A percentile compares a stretch with the other conserved stretches of the same genome.
Conservation (phyloP, 495 filamentous ascomycete species). For the Hypoxylon fuscum region DNA sequence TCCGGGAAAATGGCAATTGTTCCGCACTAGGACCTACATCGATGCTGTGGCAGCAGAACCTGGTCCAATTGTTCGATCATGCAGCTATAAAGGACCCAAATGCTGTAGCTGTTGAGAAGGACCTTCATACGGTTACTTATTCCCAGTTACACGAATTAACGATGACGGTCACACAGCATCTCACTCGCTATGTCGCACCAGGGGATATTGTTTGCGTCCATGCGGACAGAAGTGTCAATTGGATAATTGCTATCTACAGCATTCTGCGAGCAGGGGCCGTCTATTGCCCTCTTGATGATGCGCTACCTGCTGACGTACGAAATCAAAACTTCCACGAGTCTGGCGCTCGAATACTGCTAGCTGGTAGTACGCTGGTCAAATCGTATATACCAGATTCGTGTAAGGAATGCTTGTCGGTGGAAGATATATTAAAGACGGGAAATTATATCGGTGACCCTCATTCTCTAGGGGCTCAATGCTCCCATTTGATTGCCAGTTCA, state of each 20-base stretch:
- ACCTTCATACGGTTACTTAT: background rate
- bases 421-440: background rate
- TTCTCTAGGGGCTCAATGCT: background rate
- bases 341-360: slow-evolving; percentile 14
- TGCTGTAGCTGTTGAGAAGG: slow-evolving; percentile 23
- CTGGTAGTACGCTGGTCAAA: slow-evolving; percentile 5
- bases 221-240: slow-evolving; percentile 48
- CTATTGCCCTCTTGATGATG: slow-evolving; percentile 43
- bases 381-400: slow-evolving; percentile 14
- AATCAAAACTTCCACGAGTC: slow-evolving; percentile 20
- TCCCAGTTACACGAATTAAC: background rate
- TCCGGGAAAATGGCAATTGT: slow-evolving; percentile 16
- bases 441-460: background rate
- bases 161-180: too few species aligned
- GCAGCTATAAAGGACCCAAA: slow-evolving; percentile 10
- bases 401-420: background rate
- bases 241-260: slow-evolving; percentile 49
- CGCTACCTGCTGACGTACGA: slow-evolving; percentile 22
- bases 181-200: slow-evolving; percentile 3
- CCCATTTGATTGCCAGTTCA: slow-evolving; percentile 2
- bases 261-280: slow-evolving; percentile 46
- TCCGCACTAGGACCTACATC: background rate
- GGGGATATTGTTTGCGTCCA: slow-evolving; percentile 47
- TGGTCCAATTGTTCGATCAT: slow-evolving; percentile 36
- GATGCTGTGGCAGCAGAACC: slow-evolving; percentile 24